Evolutionary conservation across 495 filamentous ascomycete genomes (phyloP), one percentile per base, ranked within the genome.

Genomic region (Antarctomyces pellizariae): DNA sequence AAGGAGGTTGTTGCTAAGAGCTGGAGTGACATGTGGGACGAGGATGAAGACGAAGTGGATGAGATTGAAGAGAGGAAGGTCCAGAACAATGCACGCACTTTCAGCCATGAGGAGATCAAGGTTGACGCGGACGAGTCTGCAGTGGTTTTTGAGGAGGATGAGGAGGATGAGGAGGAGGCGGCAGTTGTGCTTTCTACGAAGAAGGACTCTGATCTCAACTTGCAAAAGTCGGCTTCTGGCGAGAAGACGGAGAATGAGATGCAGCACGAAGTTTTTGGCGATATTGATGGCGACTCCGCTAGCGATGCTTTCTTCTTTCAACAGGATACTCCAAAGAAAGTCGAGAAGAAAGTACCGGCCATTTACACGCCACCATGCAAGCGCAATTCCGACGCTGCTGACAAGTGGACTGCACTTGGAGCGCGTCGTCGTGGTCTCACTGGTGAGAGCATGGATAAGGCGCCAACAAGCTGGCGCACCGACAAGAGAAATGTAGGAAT

Each of bases 1-100:
- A 66, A 74, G 43, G 64, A 73, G 2, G 52, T 63, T 11, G 74
- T 82, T 7, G 86, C 82, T 15, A 91, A 93, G 67, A 93, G 82
- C 58, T 93, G 82, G 82, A 86, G 79, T 38, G 82, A 93, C 49
- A 58, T 93, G 36, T 93, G 76, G 71, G 82, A 92, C 30, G 82
- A 92, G 47, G 82, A 92, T 28, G 62, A 58, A 15, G 70, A 75
- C 36, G 71, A 86, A 36, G 50, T 53, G 26, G 49, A 61, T 24
- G 59, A 62, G 10, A 63, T 75, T 45, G 54, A 55, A 23, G 59
- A 67, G 30, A 59, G 64, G 25, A 59, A 59, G 9, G 29, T 74
- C 26, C 53, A 69, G 36, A 47, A 75, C 45, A 80, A 80, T 44
- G 69, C 70, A 44, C 62, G 75, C 32, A 79, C 71, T 37, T 83